Evolutionary conservation across 176 grass and related monocot species (phyloP).

Genomic region (Coix lacrymajobi): DNA sequence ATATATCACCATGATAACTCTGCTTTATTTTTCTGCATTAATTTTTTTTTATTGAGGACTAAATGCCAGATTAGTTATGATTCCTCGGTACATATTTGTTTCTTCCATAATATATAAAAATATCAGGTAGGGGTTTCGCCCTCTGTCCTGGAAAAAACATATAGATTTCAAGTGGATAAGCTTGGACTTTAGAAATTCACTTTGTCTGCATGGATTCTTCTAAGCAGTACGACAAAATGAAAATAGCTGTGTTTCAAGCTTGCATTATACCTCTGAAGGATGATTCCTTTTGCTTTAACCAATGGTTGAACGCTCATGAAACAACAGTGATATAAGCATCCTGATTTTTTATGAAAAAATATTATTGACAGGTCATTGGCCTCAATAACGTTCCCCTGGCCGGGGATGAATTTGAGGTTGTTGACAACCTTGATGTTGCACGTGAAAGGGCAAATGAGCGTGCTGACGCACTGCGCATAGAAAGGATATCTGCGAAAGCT

Average conservation of each 20-base stretch:
- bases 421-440: constrained; percentile 62
- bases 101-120: neutral
- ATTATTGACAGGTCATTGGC: constrained; percentile 71
- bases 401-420: constrained; percentile 87
- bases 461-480: constrained; percentile 51
- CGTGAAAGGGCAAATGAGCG: constrained; percentile 49
- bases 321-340: neutral
- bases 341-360: neutral
- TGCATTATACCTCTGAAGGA: neutral
- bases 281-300: constrained; percentile 4
- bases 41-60: neutral
- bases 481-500: constrained; percentile 76
- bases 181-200: neutral
- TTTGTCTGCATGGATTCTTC: neutral
- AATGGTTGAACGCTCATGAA: neutral
- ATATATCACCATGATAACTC: neutral
- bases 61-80: neutral
- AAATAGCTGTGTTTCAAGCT: neutral
- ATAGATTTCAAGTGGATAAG: neutral
- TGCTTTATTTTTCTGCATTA: neutral
- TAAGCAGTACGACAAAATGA: neutral
- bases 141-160: neutral
- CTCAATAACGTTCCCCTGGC: constrained; percentile 82
- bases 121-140: neutral
- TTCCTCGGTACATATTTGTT: neutral